phyloP scores from a whole-genome alignment of 2,329 filamentous ascomycete species.

The Trichoderma breve region DNA sequence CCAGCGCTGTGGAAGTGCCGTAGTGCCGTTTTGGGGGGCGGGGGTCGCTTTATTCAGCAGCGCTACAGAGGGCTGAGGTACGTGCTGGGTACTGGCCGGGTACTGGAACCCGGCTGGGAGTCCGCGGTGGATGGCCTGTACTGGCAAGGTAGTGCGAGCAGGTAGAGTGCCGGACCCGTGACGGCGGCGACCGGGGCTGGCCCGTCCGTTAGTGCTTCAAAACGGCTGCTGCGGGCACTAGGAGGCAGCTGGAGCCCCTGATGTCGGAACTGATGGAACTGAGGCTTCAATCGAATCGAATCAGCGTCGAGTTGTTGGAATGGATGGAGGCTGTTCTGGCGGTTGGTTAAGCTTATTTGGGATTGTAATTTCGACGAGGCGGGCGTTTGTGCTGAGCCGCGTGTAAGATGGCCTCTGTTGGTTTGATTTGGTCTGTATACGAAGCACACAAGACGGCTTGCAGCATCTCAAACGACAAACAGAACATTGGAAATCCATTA shows the following conservation, averaged over 20 bases:
- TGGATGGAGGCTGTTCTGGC: neutral
- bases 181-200: neutral
- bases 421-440: too few species aligned
- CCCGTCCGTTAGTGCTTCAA: neutral
- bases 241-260: slow-evolving; percentile 4
- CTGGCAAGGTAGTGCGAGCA: neutral
- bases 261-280: neutral
- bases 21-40: slow-evolving; percentile 7
- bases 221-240: slow-evolving; percentile 7
- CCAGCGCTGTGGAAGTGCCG: slow-evolving; percentile 8
- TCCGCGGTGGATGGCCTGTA: neutral
- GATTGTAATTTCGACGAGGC: neutral
- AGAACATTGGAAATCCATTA: neutral
- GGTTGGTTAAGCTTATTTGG: neutral
- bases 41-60: neutral
- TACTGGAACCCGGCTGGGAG: neutral
- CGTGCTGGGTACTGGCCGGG: neutral
- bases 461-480: neutral
- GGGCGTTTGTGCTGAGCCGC: neutral
- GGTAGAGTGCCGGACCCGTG: neutral
- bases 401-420: neutral
- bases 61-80: neutral
- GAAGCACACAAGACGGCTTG: neutral
- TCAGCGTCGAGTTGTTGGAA: neutral
- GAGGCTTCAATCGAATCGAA: neutral